Conservation (phyloP, 2,329 filamentous ascomycete genomes). For the Nemania sp. region DNA sequence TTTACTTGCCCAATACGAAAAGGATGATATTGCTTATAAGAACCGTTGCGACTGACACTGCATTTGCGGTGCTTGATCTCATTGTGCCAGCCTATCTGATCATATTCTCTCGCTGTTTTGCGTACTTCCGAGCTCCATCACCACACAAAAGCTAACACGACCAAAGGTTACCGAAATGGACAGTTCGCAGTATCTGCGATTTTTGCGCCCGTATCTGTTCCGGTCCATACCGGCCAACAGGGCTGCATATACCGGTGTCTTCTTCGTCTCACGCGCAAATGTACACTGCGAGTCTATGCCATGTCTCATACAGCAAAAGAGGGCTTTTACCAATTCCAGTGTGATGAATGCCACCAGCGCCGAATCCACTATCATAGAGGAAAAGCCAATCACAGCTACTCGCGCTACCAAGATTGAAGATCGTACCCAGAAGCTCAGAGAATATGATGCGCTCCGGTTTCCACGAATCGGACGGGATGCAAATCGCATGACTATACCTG, state of each 20-base stretch:
- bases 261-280: slow-evolving; percentile 45
- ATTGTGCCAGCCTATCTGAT: slow-evolving; percentile 55
- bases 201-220: slow-evolving; percentile 60
- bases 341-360: slow-evolving; percentile 1
- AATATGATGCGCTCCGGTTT: slow-evolving; percentile 55
- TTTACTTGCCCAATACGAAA: neutral
- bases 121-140: neutral
- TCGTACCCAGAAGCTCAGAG: slow-evolving; percentile 57
- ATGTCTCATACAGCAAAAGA: slow-evolving; percentile 26
- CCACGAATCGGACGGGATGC: slow-evolving; percentile 50
- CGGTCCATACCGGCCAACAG: slow-evolving; percentile 43
- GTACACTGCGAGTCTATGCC: slow-evolving; percentile 22
- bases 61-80: slow-evolving; percentile 54
- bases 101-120: slow-evolving; percentile 1
- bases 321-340: slow-evolving; percentile 19
- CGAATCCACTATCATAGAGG: neutral
- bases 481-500: slow-evolving; percentile 43
- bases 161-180: slow-evolving; percentile 46
- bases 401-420: slow-evolving; percentile 21
- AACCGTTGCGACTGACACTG: slow-evolving; percentile 63
- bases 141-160: slow-evolving; percentile 27
- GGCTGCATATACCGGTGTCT: slow-evolving; percentile 53
- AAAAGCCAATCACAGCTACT: slow-evolving; percentile 16
- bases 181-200: slow-evolving; percentile 48
- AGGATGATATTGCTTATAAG: slow-evolving; percentile 59